phyloP scores from a whole-genome alignment of 192 early-diverging fungal species.

The Rhizophagus clarus region DNA sequence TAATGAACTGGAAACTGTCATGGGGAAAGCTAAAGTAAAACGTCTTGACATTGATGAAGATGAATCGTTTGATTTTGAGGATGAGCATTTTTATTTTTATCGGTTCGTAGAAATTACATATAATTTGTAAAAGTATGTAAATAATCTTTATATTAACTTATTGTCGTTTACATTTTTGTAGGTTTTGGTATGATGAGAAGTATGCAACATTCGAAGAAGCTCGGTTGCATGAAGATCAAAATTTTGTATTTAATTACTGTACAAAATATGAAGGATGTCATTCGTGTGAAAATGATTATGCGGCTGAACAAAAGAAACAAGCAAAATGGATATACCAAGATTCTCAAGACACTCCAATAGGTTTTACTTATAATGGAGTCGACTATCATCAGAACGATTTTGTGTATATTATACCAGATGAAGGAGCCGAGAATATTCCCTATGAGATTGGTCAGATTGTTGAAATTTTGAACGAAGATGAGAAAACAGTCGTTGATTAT shows the following conservation, averaged over 20 bases:
- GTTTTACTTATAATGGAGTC: conserved; percentile 32
- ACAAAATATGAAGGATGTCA: conserved; percentile 26
- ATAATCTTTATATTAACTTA: not conserved
- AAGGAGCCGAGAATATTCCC: conserved; percentile 37
- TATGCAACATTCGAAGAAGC: conserved; percentile 60
- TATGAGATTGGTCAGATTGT: conserved; percentile 60
- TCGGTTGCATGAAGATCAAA: conserved; percentile 35
- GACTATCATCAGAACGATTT: conserved; percentile 61
- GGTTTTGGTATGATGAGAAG: conserved; percentile 59
- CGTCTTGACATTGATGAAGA: conserved; percentile 42
- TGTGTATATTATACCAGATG: conserved; percentile 54
- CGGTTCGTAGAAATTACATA: conserved; percentile 24
- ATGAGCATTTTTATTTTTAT: conserved; percentile 45
- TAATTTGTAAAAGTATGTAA: too few relatives aligned
- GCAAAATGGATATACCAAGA: conserved; percentile 19
- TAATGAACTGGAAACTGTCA: conserved; percentile 28
- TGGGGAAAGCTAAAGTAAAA: conserved; percentile 23
- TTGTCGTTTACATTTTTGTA: conserved; percentile 12
- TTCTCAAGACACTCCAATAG: not conserved
- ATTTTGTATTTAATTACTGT: conserved; percentile 32
- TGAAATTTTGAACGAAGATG: conserved; percentile 27
- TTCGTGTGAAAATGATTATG: conserved; percentile 25
- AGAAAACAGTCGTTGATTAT: not conserved
- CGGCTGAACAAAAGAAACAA: not conserved
- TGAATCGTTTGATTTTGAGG: conserved; percentile 37